phyloP scores from a whole-genome alignment of 805 yeast genomes.

The Candida sanyiensis region DNA sequence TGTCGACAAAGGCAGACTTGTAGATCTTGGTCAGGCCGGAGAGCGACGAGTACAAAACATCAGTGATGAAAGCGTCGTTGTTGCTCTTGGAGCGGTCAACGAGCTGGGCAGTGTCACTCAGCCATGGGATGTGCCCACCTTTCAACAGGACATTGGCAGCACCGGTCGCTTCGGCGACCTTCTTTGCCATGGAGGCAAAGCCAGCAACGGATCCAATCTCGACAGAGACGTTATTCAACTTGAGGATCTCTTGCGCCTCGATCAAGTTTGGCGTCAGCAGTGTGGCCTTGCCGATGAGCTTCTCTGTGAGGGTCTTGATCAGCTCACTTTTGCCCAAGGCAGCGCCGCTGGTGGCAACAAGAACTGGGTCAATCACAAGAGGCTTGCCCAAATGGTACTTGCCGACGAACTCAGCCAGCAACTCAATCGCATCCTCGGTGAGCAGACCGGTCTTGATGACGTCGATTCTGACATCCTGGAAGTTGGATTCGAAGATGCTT shows the following conservation, averaged over 20 bases:
- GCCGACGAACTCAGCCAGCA: conserved; percentile 34
- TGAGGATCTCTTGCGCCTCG: conserved; percentile 50
- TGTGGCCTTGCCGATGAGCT: conserved; percentile 46
- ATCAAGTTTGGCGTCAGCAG: conserved; percentile 70
- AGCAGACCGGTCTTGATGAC: conserved; percentile 80
- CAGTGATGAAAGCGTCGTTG: conserved; percentile 36
- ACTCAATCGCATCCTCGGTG: conserved; percentile 47
- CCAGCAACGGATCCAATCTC: conserved; percentile 35
- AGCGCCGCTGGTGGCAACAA: conserved; percentile 77
- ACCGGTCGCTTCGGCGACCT: conserved; percentile 33
- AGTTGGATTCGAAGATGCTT: conserved; percentile 46
- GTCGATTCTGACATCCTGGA: conserved; percentile 56
- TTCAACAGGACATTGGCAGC: conserved; percentile 59
- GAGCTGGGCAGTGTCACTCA: conserved; percentile 8
- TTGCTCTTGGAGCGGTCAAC: conserved; percentile 10
- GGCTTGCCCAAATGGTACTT: conserved; percentile 28
- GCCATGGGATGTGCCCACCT: conserved; percentile 71
- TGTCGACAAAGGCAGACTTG: conserved; percentile 38
- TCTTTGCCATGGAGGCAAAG: conserved; percentile 32
- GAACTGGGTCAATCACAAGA: conserved; percentile 75
- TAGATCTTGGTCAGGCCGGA: conserved; percentile 35
- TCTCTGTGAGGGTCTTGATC: conserved; percentile 36
- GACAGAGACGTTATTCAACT: conserved; percentile 26
- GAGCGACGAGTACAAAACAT: conserved; percentile 45
- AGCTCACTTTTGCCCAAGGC: conserved; percentile 44